Conservation (phyloP, 768 basidiomycete species). For the Tephrocybe sp. region DNA sequence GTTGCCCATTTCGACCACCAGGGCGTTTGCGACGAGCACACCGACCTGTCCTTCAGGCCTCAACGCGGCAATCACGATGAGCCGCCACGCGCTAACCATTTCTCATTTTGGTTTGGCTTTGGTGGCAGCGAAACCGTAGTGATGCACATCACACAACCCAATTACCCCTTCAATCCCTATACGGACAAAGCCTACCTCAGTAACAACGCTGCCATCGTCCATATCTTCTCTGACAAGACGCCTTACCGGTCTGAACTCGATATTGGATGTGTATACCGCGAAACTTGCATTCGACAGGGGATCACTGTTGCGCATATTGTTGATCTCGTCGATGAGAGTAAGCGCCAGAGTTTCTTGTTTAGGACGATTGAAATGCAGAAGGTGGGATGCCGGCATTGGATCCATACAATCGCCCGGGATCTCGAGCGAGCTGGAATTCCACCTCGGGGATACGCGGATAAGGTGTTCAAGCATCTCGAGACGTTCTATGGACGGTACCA, state of each 20-base stretch:
- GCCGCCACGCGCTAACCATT: constrained; percentile 20
- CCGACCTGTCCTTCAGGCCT: constrained; percentile 13
- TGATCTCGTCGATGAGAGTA: constrained; percentile 9
- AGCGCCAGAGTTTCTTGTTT: constrained; percentile 16
- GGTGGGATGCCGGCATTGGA: constrained; percentile 22
- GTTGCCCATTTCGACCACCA: constrained; percentile 15
- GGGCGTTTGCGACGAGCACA: constrained; percentile 23
- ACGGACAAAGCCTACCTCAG: neutral
- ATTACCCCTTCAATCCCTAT: constrained; percentile 5
- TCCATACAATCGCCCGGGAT: constrained; percentile 8
- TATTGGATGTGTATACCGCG: constrained; percentile 17
- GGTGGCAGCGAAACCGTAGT: constrained; percentile 10
- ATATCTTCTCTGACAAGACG: constrained; percentile 10
- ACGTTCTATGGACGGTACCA: constrained; percentile 7
- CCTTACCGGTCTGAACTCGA: constrained; percentile 10
- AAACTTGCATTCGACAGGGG: constrained; percentile 6
- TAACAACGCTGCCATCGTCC: constrained; percentile 3
- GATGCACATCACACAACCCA: constrained; percentile 14
- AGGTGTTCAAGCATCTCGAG: constrained; percentile 1
- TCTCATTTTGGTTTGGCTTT: constrained; percentile 19
- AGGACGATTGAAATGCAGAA: constrained; percentile 15
- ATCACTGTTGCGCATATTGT: constrained; percentile 16
- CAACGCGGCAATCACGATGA: constrained; percentile 10
- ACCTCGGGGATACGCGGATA: constrained; percentile 3
- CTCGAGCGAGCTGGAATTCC: constrained; percentile 5